phyloP scores from a whole-genome alignment of 345 rosid genomes.

The Tarenaya hassleriana region DNA sequence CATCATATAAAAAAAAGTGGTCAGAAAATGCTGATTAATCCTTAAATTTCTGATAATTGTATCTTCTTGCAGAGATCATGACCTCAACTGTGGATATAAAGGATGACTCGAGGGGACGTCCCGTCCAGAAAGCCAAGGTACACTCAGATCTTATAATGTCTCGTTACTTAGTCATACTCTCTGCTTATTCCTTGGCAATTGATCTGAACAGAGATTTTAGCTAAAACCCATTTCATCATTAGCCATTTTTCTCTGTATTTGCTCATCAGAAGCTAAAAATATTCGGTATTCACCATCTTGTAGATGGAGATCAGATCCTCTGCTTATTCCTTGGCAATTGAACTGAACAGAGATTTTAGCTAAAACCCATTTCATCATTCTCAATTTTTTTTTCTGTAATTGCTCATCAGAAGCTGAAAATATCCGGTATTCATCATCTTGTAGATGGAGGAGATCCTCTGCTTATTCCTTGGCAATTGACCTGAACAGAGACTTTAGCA shows the following conservation, averaged over 20 bases:
- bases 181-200: not conserved
- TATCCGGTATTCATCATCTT: not conserved
- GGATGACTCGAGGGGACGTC: slow-evolving; percentile 73
- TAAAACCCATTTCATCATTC: too few relatives aligned
- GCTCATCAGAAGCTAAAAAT: not conserved
- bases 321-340: not conserved
- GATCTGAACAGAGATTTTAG: too few relatives aligned
- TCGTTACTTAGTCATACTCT: too few relatives aligned
- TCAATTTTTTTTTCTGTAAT: too few relatives aligned
- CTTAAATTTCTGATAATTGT: slow-evolving; percentile 1
- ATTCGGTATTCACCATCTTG: not conserved
- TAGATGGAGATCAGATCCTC: too few relatives aligned
- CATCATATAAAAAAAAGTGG: not conserved
- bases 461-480: not conserved
- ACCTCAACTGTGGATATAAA: slow-evolving; percentile 81
- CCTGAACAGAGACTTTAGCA: too few relatives aligned
- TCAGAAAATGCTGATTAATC: not conserved
- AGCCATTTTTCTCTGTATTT: too few relatives aligned
- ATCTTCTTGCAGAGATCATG: slow-evolving; percentile 48
- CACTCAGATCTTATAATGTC: too few relatives aligned
- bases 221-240: too few relatives aligned
- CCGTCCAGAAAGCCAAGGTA: slow-evolving; percentile 87
- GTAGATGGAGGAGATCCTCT: too few relatives aligned
- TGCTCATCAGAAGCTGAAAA: too few relatives aligned
- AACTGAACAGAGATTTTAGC: too few relatives aligned